Percentiles rank a stretch among this genome's conserved stretches.
Conservation (phyloP, 768 basidiomycete species). For the Chalciporus sphaerocephalus region DNA sequence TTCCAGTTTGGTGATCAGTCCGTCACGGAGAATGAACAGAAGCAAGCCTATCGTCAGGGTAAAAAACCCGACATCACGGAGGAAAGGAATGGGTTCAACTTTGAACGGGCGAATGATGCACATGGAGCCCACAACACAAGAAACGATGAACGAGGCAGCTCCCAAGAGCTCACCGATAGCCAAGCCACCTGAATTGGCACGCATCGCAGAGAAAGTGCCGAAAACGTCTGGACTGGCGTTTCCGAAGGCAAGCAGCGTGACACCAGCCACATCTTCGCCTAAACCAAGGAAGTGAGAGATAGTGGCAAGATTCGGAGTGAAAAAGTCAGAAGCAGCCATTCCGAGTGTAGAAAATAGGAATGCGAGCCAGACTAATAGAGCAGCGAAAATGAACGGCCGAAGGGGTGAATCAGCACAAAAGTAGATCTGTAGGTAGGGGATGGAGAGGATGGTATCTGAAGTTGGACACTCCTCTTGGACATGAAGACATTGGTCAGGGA, state of each 20-base stretch:
- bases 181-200: constrained; percentile 75
- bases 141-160: constrained; percentile 92
- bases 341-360: constrained; percentile 97
- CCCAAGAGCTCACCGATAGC: constrained; percentile 95
- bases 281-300: constrained; percentile 81
- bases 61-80: constrained; percentile 95
- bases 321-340: constrained; percentile 94
- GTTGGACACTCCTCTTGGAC: constrained; percentile 53
- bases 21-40: constrained; percentile 74
- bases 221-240: constrained; percentile 97
- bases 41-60: constrained; percentile 75
- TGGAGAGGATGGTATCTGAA: constrained; percentile 61
- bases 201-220: constrained; percentile 92
- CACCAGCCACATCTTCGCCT: constrained; percentile 91
- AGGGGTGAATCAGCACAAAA: constrained; percentile 58
- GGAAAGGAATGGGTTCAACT: constrained; percentile 73
- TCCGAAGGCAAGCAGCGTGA: constrained; percentile 95
- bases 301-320: constrained; percentile 92
- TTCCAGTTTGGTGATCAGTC: constrained; percentile 64
- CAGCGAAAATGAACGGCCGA: constrained; percentile 58
- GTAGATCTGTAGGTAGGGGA: constrained; percentile 66
- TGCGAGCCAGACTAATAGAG: constrained; percentile 70
- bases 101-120: constrained; percentile 94
- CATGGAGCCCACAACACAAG: constrained; percentile 97
- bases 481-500: constrained; percentile 58